Percentiles rank a stretch among this genome's conserved stretches.
Evolutionary conservation across 2,329 filamentous ascomycete species (phyloP).

Genomic region (Botryotinia convoluta): DNA sequence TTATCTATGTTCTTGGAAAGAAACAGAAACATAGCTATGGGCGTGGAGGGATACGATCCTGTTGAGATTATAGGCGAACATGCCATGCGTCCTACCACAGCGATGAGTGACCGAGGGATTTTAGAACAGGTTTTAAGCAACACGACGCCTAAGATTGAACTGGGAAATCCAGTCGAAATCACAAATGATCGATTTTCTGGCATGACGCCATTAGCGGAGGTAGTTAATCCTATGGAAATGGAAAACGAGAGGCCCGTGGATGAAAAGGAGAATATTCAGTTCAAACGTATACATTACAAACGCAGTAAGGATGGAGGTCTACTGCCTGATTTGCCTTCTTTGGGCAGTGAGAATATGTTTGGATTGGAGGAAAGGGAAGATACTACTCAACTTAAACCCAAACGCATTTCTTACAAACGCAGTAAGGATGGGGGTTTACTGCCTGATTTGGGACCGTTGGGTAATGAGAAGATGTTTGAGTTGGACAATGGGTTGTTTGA

Average conservation of each 20-base stretch:
- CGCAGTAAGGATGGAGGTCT: conserved; percentile 13
- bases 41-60: conserved; percentile 24
- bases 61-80: conserved; percentile 28
- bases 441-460: conserved; percentile 18
- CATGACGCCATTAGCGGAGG: conserved; percentile 21
- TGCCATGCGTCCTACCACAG: conserved; percentile 35
- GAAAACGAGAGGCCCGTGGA: conserved; percentile 17
- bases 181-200: conserved; percentile 25
- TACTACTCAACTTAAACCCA: conserved; percentile 9
- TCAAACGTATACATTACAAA: conserved; percentile 20
- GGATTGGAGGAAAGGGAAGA: neutral
- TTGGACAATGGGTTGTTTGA: conserved; percentile 22
- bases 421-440: conserved; percentile 10
- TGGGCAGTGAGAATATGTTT: conserved; percentile 24
- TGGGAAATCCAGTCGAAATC: conserved; percentile 34
- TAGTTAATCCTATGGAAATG: neutral
- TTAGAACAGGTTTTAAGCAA: conserved; percentile 38
- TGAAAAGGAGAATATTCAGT: neutral
- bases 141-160: conserved; percentile 36
- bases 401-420: conserved; percentile 18
- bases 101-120: conserved; percentile 36
- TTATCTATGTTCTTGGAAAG: conserved; percentile 35
- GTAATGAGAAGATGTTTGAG: conserved; percentile 23
- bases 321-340: conserved; percentile 18
- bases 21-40: conserved; percentile 36